These are phyloP conservation scores for Casuarina equisetifolia DNA, from an alignment of 306 rosid species.

Conservation along the genomic window DNA sequence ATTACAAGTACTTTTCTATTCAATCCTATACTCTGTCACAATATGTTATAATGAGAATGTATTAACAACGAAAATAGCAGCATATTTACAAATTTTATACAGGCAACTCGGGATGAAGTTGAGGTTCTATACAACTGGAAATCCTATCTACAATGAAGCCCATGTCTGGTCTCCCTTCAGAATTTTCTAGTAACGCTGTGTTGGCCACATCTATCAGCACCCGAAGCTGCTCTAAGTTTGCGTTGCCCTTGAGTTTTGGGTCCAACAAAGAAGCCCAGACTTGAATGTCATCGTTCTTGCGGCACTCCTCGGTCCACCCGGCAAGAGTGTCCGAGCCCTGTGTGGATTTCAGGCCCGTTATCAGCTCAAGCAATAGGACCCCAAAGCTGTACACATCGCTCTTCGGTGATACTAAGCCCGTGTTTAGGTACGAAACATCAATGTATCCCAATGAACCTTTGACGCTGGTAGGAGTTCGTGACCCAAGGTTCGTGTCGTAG, in stretches of 20 bases:
- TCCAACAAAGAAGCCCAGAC: conserved; percentile 2
- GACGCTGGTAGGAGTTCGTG: background rate
- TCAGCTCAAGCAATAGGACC: conserved; percentile 10
- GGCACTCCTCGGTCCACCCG: conserved; percentile 8
- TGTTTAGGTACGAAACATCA: conserved; percentile 11
- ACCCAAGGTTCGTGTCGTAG: background rate
- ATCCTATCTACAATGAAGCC: conserved; percentile 12
- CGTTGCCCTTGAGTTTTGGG: conserved; percentile 19
- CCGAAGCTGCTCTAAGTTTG: conserved; percentile 3
- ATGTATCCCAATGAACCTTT: conserved; percentile 25
- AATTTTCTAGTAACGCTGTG: conserved; percentile 16
- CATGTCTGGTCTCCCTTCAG: conserved; percentile 18
- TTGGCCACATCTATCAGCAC: conserved; percentile 18
- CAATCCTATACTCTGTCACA: background rate
- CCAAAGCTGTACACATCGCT: conserved; percentile 28
- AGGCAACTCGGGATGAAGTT: background rate
- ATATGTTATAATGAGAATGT: background rate
- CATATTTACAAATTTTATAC: background rate
- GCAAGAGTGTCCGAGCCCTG: conserved; percentile 20
- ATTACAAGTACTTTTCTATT: too few relatives aligned
- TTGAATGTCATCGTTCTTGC: background rate
- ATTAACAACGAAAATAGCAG: background rate
- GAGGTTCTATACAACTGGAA: conserved; percentile 7
- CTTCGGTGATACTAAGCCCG: background rate
- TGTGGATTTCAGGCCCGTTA: conserved; percentile 13